Percentiles rank a stretch among this genome's conserved stretches.
Conservation (phyloP, 257 asterid genomes). For the Petunia axillaris region DNA sequence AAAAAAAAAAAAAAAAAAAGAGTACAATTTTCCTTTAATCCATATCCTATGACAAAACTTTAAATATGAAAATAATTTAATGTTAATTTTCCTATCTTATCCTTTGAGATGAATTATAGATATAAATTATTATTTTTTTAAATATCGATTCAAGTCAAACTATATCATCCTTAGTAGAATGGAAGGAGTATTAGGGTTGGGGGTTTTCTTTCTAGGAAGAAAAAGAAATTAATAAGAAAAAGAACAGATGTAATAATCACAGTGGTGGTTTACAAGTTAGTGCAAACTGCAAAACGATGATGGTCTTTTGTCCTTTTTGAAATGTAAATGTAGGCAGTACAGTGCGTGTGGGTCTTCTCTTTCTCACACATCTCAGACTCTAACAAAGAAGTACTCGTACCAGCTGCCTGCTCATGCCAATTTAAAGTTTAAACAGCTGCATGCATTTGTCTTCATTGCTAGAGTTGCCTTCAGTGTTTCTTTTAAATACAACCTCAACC, state of each 20-base stretch:
- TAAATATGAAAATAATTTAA: no score
- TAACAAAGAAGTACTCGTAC: background rate
- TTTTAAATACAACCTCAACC: background rate
- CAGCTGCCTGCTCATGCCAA: no score
- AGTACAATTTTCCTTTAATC: no score
- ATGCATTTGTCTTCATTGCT: background rate
- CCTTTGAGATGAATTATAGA: no score
- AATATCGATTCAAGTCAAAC: no score
- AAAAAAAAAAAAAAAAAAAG: no score
- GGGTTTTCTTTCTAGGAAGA: background rate
- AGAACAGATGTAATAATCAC: background rate
- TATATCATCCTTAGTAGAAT: no score
- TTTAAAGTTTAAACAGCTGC: background rate
- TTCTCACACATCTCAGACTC: background rate
- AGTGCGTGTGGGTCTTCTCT: slow-evolving; percentile 9
- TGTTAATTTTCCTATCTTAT: no score
- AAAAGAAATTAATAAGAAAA: background rate
- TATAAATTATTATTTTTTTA: no score
- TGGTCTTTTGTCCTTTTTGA: slow-evolving; percentile 16
- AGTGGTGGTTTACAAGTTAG: background rate
- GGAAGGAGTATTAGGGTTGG: background rate
- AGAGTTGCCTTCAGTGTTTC: background rate
- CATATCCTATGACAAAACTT: no score
- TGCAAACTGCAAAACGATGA: slow-evolving; percentile 22
- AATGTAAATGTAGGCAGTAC: slow-evolving; percentile 18